phyloP scores from a whole-genome alignment of 2,329 filamentous ascomycete genomes.

The Diaporthe sp. region DNA sequence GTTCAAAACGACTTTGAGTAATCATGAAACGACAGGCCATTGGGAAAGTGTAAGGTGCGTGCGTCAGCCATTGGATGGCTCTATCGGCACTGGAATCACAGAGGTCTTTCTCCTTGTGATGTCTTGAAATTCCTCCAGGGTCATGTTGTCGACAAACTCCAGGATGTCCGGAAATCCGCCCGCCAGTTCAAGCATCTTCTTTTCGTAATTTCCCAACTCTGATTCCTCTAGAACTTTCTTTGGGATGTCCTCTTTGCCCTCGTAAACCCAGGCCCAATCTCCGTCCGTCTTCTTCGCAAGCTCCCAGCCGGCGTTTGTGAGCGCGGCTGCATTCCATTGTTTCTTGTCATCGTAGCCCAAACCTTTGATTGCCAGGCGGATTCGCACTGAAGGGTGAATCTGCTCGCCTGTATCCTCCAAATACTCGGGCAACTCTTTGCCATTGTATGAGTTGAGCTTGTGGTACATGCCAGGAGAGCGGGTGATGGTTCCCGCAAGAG shows the following conservation, averaged over 20 bases:
- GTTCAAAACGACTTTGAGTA: neutral
- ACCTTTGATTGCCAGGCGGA: slow-evolving; percentile 66
- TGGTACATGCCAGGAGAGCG: slow-evolving; percentile 65
- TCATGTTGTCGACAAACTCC: slow-evolving; percentile 55
- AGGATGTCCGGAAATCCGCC: slow-evolving; percentile 60
- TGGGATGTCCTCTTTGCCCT: slow-evolving; percentile 58
- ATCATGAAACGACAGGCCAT: too few relatives aligned
- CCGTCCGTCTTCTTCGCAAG: slow-evolving; percentile 53
- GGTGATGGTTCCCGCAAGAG: slow-evolving; percentile 57
- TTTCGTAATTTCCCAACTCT: slow-evolving; percentile 66
- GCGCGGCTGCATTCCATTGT: slow-evolving; percentile 62
- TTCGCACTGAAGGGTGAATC: slow-evolving; percentile 67
- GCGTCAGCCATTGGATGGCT: neutral
- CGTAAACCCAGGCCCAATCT: slow-evolving; percentile 70
- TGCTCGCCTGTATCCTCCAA: slow-evolving; percentile 68
- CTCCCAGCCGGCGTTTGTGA: slow-evolving; percentile 58
- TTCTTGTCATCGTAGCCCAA: slow-evolving; percentile 63
- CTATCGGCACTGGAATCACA: neutral
- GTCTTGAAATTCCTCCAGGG: slow-evolving; percentile 34
- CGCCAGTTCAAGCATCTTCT: slow-evolving; percentile 61
- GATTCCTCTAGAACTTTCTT: slow-evolving; percentile 66
- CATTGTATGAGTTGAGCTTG: slow-evolving; percentile 58
- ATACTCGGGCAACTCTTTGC: slow-evolving; percentile 53
- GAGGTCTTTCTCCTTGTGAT: slow-evolving; percentile 36
- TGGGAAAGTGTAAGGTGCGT: accelerated